phyloP scores from a whole-genome alignment of 768 basidiomycete species.

The Calocera viscosa region DNA sequence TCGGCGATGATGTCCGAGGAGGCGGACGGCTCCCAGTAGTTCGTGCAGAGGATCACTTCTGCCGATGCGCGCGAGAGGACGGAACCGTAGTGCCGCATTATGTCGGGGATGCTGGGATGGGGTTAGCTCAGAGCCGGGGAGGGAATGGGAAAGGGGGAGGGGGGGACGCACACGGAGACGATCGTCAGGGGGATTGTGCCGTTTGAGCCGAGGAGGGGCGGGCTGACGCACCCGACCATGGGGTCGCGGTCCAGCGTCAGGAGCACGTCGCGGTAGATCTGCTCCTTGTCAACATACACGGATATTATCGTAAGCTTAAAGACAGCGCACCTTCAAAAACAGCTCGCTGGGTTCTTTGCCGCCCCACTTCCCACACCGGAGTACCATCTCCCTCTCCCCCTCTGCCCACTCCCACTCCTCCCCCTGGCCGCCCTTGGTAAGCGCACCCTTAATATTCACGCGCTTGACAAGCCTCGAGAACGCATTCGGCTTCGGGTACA shows the following conservation, averaged over 20 bases:
- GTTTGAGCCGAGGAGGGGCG: slow-evolving; percentile 47
- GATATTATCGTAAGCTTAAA: neutral
- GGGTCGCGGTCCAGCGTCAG: slow-evolving; percentile 44
- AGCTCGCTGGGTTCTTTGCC: slow-evolving; percentile 43
- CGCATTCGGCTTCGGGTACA: slow-evolving; percentile 23
- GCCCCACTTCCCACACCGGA: slow-evolving; percentile 38
- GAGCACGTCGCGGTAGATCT: slow-evolving; percentile 55
- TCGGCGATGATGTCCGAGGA: slow-evolving; percentile 39
- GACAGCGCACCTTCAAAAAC: slow-evolving; percentile 41
- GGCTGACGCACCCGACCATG: slow-evolving; percentile 45
- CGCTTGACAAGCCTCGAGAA: neutral
- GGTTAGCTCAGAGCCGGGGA: no score
- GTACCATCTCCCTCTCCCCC: slow-evolving; percentile 37
- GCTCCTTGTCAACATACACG: neutral
- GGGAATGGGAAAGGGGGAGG: neutral
- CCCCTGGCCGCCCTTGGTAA: slow-evolving; percentile 13
- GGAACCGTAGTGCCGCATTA: slow-evolving; percentile 55
- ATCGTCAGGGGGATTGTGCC: slow-evolving; percentile 52
- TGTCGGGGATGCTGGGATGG: slow-evolving; percentile 46
- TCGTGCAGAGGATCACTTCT: slow-evolving; percentile 57
- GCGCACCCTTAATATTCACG: neutral
- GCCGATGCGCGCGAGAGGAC: slow-evolving; percentile 47
- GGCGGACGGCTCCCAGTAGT: slow-evolving; percentile 45
- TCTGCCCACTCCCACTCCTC: slow-evolving; percentile 24
- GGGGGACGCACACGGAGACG: slow-evolving; percentile 38